phyloP scores from a whole-genome alignment of 1,139 yeast species.

The Debaryomyces fabryi region DNA sequence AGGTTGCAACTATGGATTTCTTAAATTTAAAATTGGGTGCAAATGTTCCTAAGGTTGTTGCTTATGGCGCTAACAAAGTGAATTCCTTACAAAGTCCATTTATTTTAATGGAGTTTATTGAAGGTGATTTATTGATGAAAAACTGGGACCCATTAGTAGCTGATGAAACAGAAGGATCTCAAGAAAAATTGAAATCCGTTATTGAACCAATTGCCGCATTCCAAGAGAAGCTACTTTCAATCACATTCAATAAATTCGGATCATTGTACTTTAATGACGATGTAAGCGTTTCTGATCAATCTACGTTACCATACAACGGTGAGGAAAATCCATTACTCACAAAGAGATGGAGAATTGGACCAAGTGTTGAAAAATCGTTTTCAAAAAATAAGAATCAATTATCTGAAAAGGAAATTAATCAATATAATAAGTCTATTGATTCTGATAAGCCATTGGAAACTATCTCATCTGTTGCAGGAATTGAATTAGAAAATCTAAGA shows the following conservation, averaged over 20 bases:
- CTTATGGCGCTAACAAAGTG: conserved; percentile 65
- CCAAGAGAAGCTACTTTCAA: conserved; percentile 51
- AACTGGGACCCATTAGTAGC: conserved; percentile 81
- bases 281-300: conserved; percentile 44
- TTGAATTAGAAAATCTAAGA: conserved; percentile 67
- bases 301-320: conserved; percentile 62
- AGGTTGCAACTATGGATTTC: conserved; percentile 92
- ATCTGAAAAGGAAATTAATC: conserved; percentile 46
- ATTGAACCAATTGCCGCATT: conserved; percentile 65
- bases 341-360: conserved; percentile 88
- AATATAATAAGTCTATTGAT: conserved; percentile 76
- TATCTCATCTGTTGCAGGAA: conserved; percentile 61
- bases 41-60: conserved; percentile 72
- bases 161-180: conserved; percentile 38
- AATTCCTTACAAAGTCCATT: conserved; percentile 75
- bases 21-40: conserved; percentile 54
- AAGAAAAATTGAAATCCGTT: conserved; percentile 53
- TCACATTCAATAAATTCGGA: conserved; percentile 73
- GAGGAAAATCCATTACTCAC: conserved; percentile 57
- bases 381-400: conserved; percentile 65
- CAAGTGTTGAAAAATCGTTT: conserved; percentile 78
- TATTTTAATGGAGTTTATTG: conserved; percentile 75
- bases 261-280: conserved; percentile 77
- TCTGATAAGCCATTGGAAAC: conserved; percentile 59
- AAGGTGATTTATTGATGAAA: conserved; percentile 82